Evolutionary conservation across 768 basidiomycete species (phyloP).

Genomic region (Sarcomyxa edulis): DNA sequence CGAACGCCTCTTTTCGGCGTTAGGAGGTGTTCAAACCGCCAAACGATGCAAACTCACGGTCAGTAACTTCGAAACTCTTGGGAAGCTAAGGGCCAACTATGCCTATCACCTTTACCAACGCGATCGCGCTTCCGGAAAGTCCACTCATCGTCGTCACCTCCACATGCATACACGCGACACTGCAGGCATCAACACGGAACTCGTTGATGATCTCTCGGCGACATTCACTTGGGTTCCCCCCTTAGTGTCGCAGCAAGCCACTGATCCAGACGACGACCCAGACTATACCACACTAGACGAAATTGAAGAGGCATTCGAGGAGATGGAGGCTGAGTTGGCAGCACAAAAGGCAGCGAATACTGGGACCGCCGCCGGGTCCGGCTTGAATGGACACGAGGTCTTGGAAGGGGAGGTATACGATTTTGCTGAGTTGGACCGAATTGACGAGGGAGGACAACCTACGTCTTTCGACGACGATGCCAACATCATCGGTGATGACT

Average conservation of each 20-base stretch:
- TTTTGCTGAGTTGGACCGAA: not conserved
- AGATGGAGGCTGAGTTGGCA: too few species aligned
- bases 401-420: not conserved
- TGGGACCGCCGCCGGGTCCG: too few species aligned
- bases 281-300: too few species aligned
- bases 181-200: constrained; percentile 10
- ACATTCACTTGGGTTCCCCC: too few species aligned
- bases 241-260: too few species aligned
- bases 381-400: not conserved
- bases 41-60: constrained; percentile 14
- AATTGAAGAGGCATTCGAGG: not conserved
- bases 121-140: constrained; percentile 4
- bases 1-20: constrained; percentile 17
- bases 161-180: constrained; percentile 15
- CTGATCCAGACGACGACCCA: too few species aligned
- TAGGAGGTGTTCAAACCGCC: constrained; percentile 14
- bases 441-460: not conserved
- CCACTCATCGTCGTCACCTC: constrained; percentile 10
- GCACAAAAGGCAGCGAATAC: not conserved
- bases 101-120: too few species aligned
- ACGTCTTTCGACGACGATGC: not conserved
- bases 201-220: too few species aligned
- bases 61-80: constrained; percentile 11
- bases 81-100: constrained; percentile 13
- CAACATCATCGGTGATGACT: not conserved